These are phyloP conservation scores for Aphanomyces stellatus DNA, from an alignment of 352 stramenopile genomes.

Conservation along the genomic window DNA sequence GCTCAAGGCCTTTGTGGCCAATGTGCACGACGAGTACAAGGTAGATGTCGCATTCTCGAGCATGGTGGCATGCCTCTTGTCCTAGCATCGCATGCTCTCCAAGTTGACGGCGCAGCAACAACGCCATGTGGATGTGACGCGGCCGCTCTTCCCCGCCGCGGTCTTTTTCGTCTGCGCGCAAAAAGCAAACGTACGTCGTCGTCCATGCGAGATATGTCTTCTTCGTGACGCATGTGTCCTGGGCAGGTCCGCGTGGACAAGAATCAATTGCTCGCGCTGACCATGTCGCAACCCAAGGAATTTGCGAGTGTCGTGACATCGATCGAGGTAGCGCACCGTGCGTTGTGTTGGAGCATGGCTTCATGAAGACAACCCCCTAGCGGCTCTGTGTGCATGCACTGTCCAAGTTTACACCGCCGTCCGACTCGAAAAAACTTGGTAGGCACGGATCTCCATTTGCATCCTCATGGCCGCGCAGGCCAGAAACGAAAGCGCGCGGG, in stretches of 20 bases:
- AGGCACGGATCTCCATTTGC: background rate
- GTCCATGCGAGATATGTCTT: background rate
- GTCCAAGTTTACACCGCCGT: background rate
- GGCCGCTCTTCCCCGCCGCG: constrained; percentile 13
- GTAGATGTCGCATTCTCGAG: background rate
- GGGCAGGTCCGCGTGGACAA: constrained; percentile 17
- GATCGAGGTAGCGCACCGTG: constrained; percentile 5
- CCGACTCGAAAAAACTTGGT: background rate
- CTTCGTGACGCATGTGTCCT: background rate
- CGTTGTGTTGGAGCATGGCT: background rate
- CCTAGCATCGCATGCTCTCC: constrained; percentile 8
- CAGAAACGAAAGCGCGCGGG: background rate
- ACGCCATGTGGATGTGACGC: constrained; percentile 13
- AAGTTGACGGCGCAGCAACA: background rate
- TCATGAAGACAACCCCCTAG: background rate
- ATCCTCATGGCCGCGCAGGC: background rate
- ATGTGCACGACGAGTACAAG: constrained; percentile 20
- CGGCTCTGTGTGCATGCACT: background rate
- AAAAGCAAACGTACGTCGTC: constrained; percentile 6
- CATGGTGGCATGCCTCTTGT: background rate
- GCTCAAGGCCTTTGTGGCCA: constrained; percentile 13
- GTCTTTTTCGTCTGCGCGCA: constrained; percentile 16
- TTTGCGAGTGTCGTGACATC: constrained; percentile 20
- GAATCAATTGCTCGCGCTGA: background rate
- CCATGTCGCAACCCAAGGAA: constrained; percentile 14